Conservation (phyloP, 805 yeast genomes). For the Saccharomyces kudriavzevii region DNA sequence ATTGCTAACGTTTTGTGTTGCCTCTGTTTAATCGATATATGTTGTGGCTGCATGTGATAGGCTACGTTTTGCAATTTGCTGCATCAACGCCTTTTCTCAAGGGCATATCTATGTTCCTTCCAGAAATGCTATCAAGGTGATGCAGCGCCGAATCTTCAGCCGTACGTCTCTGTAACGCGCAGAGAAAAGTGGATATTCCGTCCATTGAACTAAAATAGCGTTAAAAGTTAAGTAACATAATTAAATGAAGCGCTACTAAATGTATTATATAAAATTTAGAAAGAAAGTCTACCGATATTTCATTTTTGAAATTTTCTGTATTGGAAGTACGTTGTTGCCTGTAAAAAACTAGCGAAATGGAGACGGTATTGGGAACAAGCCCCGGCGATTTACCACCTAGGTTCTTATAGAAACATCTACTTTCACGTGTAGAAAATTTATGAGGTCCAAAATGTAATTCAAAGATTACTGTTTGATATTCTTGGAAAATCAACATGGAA, state of each 20-base stretch:
- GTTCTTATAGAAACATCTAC: background rate
- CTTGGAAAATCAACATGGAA: background rate
- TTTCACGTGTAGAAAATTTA: background rate
- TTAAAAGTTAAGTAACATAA: background rate
- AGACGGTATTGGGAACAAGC: background rate
- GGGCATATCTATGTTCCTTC: background rate
- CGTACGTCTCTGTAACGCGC: background rate
- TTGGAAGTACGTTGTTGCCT: background rate
- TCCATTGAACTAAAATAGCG: background rate
- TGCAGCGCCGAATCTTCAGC: background rate
- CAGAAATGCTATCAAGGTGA: background rate
- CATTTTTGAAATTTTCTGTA: background rate
- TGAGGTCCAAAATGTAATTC: background rate
- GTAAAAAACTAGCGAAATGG: background rate
- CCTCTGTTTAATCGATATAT: constrained; percentile 1
- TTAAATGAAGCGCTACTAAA: background rate
- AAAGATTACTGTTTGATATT: background rate
- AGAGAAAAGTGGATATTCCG: background rate
- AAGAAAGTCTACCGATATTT: background rate
- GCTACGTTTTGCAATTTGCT: background rate
- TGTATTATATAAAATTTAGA: background rate
- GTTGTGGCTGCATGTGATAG: background rate
- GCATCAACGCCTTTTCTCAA: background rate
- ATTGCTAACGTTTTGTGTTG: constrained; percentile 1
- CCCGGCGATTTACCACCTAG: background rate